Base-by-base conservation (phyloP, 2,329 filamentous ascomycete genomes). In the Ascochyta rabiei region DNA sequence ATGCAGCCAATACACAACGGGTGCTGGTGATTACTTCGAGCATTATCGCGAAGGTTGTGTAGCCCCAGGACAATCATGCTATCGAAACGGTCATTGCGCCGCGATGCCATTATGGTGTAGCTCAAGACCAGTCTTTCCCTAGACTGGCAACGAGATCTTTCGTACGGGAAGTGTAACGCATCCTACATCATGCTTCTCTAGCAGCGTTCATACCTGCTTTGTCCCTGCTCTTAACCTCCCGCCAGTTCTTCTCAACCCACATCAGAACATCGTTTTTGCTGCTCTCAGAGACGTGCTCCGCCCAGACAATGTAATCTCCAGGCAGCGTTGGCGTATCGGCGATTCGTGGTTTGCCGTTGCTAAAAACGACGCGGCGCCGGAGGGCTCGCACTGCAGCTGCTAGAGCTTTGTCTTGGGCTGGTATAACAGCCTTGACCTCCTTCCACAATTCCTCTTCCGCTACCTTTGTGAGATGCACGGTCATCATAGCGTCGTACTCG, bases 401-500 rank as follows among this genome's bases (percentile, higher is more conserved):
- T 2, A 72, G 47, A 9, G 63, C 54, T n/a, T 65, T 66, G 6
- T 63, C 66, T 10, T 68, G 56, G 7, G 63, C 31, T 0, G 71
- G 68, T 6, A 77, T 41, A 0, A 41, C 26, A 5, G 60, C 79
- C 62, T 82, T 80, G n/a, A 83, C 69, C 1, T 70, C 66, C 10
- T 72, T 76, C 75, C 77, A 80, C 12, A 87, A 38, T 4, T 53
- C 53, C 4, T 66, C 61, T 57, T 76, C 74, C 3, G 57, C 71
- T 34, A 72, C 71, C 7, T 80, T 69, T 2, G 65, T 64, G 42
- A 81, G 74, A 21, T 73, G 71, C 35, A 63, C 61, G 0, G 35
- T 45, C 6, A 82, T 71, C 5, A 77, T 78, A 0, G 58, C 47
- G 0, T 76, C 63, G 61, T 84, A 89, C 31, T 79, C 78, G 0